Percentiles rank a stretch among this genome's conserved stretches.
Evolutionary conservation across 2,329 filamentous ascomycete species (phyloP).

Genomic region (Colletotrichum filicis): DNA sequence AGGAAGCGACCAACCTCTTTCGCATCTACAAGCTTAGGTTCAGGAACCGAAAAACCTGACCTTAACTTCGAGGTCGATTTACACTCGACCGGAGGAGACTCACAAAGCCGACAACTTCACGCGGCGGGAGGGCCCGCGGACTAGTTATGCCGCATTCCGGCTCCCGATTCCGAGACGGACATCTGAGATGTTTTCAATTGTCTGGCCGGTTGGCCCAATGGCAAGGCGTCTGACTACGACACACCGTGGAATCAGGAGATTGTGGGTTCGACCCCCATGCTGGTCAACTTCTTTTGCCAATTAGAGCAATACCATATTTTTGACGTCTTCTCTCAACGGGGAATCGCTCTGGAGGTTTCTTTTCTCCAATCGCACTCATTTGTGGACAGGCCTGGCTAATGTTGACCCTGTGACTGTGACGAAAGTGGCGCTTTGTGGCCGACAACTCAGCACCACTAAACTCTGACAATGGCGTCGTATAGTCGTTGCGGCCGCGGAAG

Average conservation of each 20-base stretch:
- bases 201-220: constrained; percentile 47
- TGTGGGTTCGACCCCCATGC: constrained; percentile 36
- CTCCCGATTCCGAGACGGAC: not conserved
- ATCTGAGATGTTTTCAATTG: constrained; percentile 2
- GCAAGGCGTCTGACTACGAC: constrained; percentile 57
- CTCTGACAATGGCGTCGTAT: not conserved
- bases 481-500: not conserved
- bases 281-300: constrained; percentile 17
- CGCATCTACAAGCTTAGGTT: too few relatives aligned
- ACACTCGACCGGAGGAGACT: too few relatives aligned
- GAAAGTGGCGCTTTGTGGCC: not conserved
- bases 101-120: too few relatives aligned
- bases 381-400: not conserved
- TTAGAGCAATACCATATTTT: not conserved
- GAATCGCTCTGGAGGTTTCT: not conserved
- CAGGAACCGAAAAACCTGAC: too few relatives aligned
- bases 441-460: not conserved
- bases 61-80: too few relatives aligned
- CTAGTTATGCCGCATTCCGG: not conserved
- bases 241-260: constrained; percentile 34
- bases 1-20: too few relatives aligned
- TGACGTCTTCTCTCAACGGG: too few relatives aligned
- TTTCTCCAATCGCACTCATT: not conserved
- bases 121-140: too few relatives aligned
- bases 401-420: not conserved